These are phyloP conservation scores for Helminthosporium solani DNA, from an alignment of 2,329 filamentous ascomycete genomes.

Conservation along the genomic window DNA sequence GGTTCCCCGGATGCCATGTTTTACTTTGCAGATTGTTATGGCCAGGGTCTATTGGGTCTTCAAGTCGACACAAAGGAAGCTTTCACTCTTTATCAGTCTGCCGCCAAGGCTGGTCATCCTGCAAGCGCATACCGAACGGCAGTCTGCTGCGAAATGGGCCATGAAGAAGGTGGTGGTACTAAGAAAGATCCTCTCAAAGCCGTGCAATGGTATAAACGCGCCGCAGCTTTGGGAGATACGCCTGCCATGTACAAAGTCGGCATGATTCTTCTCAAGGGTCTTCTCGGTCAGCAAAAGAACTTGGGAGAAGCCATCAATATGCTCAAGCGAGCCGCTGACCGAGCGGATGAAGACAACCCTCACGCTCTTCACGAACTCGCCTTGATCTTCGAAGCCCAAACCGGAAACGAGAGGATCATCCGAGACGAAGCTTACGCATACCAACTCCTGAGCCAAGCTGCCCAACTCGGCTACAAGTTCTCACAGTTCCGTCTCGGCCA, in stretches of 20 bases:
- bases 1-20: constrained; percentile 89
- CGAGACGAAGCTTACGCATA: constrained; percentile 80
- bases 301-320: constrained; percentile 84
- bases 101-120: constrained; percentile 84
- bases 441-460: constrained; percentile 81
- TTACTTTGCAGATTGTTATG: constrained; percentile 85
- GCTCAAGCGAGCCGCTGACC: constrained; percentile 89
- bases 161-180: constrained; percentile 91
- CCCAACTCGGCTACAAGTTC: constrained; percentile 89
- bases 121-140: constrained; percentile 90
- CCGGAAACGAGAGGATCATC: constrained; percentile 64
- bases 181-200: constrained; percentile 88
- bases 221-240: constrained; percentile 83
- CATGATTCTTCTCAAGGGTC: constrained; percentile 90
- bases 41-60: constrained; percentile 74
- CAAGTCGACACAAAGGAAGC: constrained; percentile 88
- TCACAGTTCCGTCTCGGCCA: constrained; percentile 87
- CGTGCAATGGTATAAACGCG: constrained; percentile 96
- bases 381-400: constrained; percentile 63
- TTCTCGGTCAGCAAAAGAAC: constrained; percentile 83
- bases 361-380: constrained; percentile 90
- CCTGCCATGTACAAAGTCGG: constrained; percentile 98
- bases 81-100: constrained; percentile 88
- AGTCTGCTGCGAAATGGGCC: constrained; percentile 94
- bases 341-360: constrained; percentile 84